A percentile compares a stretch with the other conserved stretches of the same genome.
Evolutionary conservation across 106 monocot genomes (phyloP).

Genomic region (Iris macrosiphon): DNA sequence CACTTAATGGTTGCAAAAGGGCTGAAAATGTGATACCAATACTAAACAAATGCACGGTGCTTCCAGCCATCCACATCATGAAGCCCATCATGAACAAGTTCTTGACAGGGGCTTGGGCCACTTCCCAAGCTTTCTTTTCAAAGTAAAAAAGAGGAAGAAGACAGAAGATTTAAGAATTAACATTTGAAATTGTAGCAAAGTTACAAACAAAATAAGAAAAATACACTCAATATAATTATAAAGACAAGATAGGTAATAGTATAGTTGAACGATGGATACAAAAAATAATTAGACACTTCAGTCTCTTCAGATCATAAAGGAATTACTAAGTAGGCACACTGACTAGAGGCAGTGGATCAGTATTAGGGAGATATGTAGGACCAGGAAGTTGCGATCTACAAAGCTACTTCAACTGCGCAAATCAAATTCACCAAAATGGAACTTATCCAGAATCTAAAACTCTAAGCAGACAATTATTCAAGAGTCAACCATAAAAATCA

Average conservation of each 20-base stretch:
- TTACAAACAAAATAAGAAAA: background rate
- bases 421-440: too few relatives aligned
- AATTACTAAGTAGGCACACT: too few relatives aligned
- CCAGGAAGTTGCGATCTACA: too few relatives aligned
- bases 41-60: slow-evolving; percentile 75
- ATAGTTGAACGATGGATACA: background rate
- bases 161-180: background rate
- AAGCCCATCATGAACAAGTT: slow-evolving; percentile 82
- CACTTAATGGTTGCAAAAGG: slow-evolving; percentile 82
- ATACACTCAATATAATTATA: background rate
- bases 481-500: too few relatives aligned
- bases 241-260: background rate
- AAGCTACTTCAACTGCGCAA: too few relatives aligned
- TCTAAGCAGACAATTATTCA: too few relatives aligned
- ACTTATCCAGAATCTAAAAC: too few relatives aligned
- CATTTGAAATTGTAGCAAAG: background rate
- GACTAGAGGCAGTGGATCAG: too few relatives aligned
- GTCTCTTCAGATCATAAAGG: background rate
- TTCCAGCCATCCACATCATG: slow-evolving; percentile 98
- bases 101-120: slow-evolving; percentile 81
- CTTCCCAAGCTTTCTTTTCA: slow-evolving; percentile 74
- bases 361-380: too few relatives aligned
- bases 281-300: background rate
- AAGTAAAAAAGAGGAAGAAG: background rate
- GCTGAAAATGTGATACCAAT: slow-evolving; percentile 89